Percentiles rank a stretch among this genome's conserved stretches.
phyloP scores from a whole-genome alignment of 2,329 filamentous ascomycete genomes.

The Ophiocordyceps robertsii region DNA sequence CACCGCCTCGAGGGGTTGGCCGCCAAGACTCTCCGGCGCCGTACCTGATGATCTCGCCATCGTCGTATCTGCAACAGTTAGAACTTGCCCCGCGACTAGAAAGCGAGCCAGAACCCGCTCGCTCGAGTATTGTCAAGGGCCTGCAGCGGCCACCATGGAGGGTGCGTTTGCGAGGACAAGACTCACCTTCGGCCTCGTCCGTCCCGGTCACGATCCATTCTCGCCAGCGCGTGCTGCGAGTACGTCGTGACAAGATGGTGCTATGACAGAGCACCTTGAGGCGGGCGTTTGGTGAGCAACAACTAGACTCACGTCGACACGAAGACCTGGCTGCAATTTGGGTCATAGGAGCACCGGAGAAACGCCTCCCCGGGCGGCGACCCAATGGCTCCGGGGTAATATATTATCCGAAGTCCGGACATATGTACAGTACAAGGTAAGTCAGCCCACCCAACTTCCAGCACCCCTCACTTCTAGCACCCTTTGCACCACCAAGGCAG shows the following conservation, averaged over 20 bases:
- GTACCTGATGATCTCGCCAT: constrained; percentile 48
- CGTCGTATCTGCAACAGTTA: constrained; percentile 25
- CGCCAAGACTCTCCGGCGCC: constrained; percentile 49
- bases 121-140: background rate
- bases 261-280: no score
- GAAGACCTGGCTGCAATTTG: no score
- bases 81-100: background rate
- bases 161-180: no score
- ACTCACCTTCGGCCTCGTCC: constrained; percentile 20
- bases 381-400: no score
- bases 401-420: no score
- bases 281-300: no score
- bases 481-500: background rate
- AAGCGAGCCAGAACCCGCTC: background rate
- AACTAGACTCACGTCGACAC: no score
- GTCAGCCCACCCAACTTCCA: no score
- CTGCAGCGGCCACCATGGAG: background rate
- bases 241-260: no score
- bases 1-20: constrained; percentile 35
- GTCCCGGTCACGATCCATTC: constrained; percentile 24
- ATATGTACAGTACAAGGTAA: background rate
- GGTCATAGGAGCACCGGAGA: no score
- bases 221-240: background rate
- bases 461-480: background rate
- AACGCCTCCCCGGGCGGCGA: no score